Percentiles rank a stretch among this genome's conserved stretches.
Conservation (phyloP, 768 basidiomycete species). For the Leucosporidium scottii region DNA sequence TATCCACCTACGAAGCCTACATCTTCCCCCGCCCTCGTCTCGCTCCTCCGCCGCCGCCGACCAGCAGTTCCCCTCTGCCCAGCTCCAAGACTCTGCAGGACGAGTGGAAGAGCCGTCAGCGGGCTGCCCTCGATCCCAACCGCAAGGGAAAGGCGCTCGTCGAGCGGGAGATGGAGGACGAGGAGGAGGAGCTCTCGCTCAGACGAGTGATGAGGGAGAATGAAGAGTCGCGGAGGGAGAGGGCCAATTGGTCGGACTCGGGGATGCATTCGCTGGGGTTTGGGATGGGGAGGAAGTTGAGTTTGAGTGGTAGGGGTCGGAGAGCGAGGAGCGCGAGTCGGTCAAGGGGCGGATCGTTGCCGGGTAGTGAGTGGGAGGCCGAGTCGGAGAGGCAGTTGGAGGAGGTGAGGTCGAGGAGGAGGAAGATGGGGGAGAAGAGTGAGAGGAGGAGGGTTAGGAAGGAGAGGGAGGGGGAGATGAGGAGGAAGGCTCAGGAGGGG, state of each 20-base stretch:
- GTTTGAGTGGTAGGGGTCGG: too few species aligned
- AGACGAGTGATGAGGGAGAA: constrained; percentile 23
- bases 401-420: neutral
- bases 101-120: neutral
- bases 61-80: neutral
- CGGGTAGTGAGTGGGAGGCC: too few species aligned
- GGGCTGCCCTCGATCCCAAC: neutral
- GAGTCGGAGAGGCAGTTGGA: neutral
- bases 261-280: constrained; percentile 11
- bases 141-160: neutral
- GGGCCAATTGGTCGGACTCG: constrained; percentile 18
- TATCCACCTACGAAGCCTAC: neutral
- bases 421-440: neutral
- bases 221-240: constrained; percentile 9
- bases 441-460: neutral
- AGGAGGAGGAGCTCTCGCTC: constrained; percentile 10
- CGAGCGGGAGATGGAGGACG: neutral
- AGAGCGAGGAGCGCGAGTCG: too few species aligned
- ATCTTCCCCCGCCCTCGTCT: neutral
- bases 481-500: constrained; percentile 3
- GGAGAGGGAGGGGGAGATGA: neutral
- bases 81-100: neutral
- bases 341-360: too few species aligned
- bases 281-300: too few species aligned
- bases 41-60: neutral